These are phyloP conservation scores for Metschnikowia anglica DNA, from an alignment of 805 yeast genomes.

Conservation along the genomic window DNA sequence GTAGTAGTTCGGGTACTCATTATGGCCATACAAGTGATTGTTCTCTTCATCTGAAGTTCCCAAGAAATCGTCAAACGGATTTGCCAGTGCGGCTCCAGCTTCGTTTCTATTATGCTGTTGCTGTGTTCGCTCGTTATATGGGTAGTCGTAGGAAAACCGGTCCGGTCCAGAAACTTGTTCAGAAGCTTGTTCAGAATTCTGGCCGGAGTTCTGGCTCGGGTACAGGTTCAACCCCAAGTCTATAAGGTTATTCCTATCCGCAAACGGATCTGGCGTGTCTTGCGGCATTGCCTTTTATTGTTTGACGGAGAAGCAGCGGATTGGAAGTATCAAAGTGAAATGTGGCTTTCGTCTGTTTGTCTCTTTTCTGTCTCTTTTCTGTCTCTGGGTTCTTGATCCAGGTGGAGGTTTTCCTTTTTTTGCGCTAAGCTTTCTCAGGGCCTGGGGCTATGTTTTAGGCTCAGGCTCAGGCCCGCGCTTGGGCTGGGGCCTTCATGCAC, in stretches of 20 bases:
- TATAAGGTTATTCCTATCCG: conserved; percentile 30
- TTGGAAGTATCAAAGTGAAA: too few species aligned
- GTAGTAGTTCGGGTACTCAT: conserved; percentile 11
- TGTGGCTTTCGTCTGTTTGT: too few species aligned
- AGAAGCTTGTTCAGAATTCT: conserved; percentile 2
- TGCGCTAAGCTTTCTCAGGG: neutral
- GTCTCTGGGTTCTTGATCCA: neutral
- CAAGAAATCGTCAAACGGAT: conserved; percentile 35
- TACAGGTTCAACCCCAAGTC: conserved; percentile 30
- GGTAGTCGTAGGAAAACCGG: too few species aligned
- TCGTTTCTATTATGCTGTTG: too few species aligned
- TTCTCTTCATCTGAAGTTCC: conserved; percentile 35
- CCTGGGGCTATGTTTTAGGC: conserved; percentile 5
- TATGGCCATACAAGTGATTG: conserved; percentile 8
- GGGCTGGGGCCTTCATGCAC: too few species aligned
- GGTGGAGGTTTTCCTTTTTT: too few species aligned
- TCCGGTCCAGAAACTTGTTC: neutral
- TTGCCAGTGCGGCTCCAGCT: conserved; percentile 2
- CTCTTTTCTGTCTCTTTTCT: too few species aligned
- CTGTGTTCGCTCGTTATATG: too few species aligned
- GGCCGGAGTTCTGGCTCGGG: conserved; percentile 10
- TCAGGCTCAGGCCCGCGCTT: too few species aligned
- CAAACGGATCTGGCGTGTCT: conserved; percentile 17
- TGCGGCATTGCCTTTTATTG: conserved; percentile 14
- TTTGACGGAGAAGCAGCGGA: too few species aligned